Percentiles rank a stretch among this genome's conserved stretches.
Conservation (phyloP, 1,284 basidiomycete species). For the Naganishia cerealis region DNA sequence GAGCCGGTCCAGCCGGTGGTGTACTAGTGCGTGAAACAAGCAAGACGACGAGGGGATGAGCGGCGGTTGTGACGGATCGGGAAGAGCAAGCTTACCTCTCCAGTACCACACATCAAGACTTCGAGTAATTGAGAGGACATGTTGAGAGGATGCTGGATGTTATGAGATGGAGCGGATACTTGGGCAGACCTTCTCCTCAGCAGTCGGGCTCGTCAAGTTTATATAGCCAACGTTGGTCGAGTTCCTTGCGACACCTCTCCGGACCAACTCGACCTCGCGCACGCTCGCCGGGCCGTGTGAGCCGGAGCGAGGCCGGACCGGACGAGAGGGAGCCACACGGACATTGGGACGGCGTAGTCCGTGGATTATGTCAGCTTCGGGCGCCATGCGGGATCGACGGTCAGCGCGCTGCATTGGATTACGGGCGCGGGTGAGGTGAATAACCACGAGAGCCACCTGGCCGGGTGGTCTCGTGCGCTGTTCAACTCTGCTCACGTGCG, state of each 20-base stretch:
- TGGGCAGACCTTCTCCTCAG: too few species aligned
- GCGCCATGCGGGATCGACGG: too few species aligned
- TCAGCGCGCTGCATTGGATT: neutral
- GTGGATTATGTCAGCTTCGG: too few species aligned
- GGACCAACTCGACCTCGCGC: too few species aligned
- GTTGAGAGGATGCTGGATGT: neutral
- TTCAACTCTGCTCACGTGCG: constrained; percentile 1
- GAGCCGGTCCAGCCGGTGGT: constrained; percentile 89
- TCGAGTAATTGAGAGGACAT: constrained; percentile 21
- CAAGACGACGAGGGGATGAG: neutral
- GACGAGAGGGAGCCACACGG: too few species aligned
- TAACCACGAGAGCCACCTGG: neutral
- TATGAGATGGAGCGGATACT: neutral
- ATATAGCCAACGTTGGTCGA: constrained; percentile 7
- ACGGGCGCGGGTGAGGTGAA: neutral
- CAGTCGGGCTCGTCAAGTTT: constrained; percentile 3
- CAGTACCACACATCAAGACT: constrained; percentile 58
- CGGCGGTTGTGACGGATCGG: neutral
- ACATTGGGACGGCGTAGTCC: too few species aligned
- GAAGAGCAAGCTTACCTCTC: constrained; percentile 34
- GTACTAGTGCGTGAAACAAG: constrained; percentile 59
- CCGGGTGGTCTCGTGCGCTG: neutral
- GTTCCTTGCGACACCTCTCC: neutral
- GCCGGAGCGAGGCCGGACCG: too few species aligned
- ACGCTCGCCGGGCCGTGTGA: too few species aligned